Evolutionary conservation across 805 yeast genomes (phyloP).

Genomic region (Zygoascus biomembranicola): DNA sequence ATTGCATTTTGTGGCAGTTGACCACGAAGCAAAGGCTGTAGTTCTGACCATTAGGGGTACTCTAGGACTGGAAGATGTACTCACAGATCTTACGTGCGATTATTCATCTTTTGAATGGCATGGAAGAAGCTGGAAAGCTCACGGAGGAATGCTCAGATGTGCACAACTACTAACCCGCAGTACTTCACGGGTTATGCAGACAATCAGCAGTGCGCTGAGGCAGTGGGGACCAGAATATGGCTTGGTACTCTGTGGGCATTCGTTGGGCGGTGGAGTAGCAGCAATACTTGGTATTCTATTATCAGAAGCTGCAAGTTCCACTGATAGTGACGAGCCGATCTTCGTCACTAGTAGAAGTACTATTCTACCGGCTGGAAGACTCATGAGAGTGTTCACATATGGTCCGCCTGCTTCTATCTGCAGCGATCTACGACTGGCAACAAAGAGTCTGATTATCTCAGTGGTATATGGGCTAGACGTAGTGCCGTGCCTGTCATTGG

Average conservation of each 20-base stretch:
- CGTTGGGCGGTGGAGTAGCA: slow-evolving; percentile 30
- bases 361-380: slow-evolving; percentile 22
- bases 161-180: slow-evolving; percentile 20
- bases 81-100: slow-evolving; percentile 28
- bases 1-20: slow-evolving; percentile 26
- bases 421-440: slow-evolving; percentile 18
- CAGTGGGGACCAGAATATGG: slow-evolving; percentile 25
- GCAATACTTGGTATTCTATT: slow-evolving; percentile 24
- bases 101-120: slow-evolving; percentile 25
- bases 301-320: slow-evolving; percentile 12
- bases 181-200: slow-evolving; percentile 21
- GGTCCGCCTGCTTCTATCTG: slow-evolving; percentile 29
- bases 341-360: slow-evolving; percentile 19
- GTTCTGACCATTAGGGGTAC: slow-evolving; percentile 29
- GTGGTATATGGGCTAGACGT: slow-evolving; percentile 28
- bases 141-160: slow-evolving; percentile 26
- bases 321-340: not conserved
- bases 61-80: slow-evolving; percentile 26
- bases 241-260: slow-evolving; percentile 28
- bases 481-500: slow-evolving; percentile 29
- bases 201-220: slow-evolving; percentile 21
- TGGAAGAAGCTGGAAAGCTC: slow-evolving; percentile 23
- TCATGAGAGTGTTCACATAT: slow-evolving; percentile 25
- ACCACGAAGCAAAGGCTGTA: slow-evolving; percentile 25
- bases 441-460: slow-evolving; percentile 22